A percentile compares a stretch with the other conserved stretches of the same genome.
These are phyloP conservation scores for Aureobasidium sp. DNA, from an alignment of 2,329 filamentous ascomycete species.

Conservation along the genomic window DNA sequence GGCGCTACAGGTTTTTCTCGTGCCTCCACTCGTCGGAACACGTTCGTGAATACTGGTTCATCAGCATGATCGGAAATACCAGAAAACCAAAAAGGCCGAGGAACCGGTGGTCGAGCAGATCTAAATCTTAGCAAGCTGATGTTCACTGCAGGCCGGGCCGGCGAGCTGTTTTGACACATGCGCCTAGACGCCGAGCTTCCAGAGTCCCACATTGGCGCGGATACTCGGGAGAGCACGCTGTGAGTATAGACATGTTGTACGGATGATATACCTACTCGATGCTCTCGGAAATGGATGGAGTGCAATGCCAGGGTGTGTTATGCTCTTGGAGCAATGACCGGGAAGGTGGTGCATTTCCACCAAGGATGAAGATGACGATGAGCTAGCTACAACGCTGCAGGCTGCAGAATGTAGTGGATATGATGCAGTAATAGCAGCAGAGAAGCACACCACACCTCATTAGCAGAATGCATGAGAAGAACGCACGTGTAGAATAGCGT, in stretches of 20 bases:
- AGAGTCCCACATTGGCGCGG: slow-evolving; percentile 4
- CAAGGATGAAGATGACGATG: neutral
- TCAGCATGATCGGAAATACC: neutral
- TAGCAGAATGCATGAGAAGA: neutral
- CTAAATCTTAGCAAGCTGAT: neutral
- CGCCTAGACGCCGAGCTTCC: neutral
- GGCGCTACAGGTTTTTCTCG: neutral
- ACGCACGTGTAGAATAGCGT: neutral
- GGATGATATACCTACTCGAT: neutral
- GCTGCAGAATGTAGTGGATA: neutral
- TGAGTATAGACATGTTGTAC: neutral
- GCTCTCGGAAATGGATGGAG: neutral
- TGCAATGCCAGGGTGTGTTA: neutral
- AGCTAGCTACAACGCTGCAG: neutral
- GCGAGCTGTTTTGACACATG: slow-evolving; percentile 3
- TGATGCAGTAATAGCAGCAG: neutral
- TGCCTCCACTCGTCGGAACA: neutral
- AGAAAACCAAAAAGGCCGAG: neutral
- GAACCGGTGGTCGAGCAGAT: neutral
- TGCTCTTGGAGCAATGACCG: neutral
- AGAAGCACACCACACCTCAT: neutral
- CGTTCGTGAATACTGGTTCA: neutral
- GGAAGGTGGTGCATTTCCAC: neutral
- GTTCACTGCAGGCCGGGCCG: slow-evolving; percentile 1
- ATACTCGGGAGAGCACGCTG: neutral